Base-by-base conservation (phyloP, 2,329 filamentous ascomycete genomes). In the Raffaelea albimanens region DNA sequence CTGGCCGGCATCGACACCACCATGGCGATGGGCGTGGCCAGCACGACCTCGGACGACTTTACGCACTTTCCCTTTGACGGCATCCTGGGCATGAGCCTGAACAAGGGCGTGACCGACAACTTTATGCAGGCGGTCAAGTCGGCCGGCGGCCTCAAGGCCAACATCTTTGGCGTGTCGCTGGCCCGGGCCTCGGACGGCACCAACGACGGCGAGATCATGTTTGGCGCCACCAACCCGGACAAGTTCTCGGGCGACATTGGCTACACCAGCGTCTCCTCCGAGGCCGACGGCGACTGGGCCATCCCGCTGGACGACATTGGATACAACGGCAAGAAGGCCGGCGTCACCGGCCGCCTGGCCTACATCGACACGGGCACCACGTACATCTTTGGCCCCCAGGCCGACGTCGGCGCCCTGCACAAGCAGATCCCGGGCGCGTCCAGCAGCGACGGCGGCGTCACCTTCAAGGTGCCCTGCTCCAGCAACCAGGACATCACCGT, bases 361-460 rank as follows among this genome's bases (percentile, higher is more conserved):
- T 87, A 89, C 60, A 82, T 95, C 55, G 89, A 95, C 63, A 89
- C 86, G 0, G 88, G 88, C 44, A 93, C 88, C 0, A 86, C 83
- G 0, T 93, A 83, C 61, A 76, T 88, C 23, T 81, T 95, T 53
- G 78, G 86, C 5, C 85, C 87, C 1, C 64, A 72, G 1, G 67
- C 67, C 2, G 82, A 89, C 57, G 85, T 87, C 2, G 70, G 75
- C 40, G 70, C 73, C 10, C 59, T 95, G 7, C 87, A 94, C 64
- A 67, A 71, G 29, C 64, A 79, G 25, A 80, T 95, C 33, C 76
- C 82, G 0, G 80, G 76, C 13, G 78, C 80, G 2, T 63, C 65
- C 22, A 69, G 70, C 18, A 71, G 70, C 13, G 78, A 78, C 34
- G 78, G 76, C 23, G 49, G 45, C 14, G 69, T 78, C 45, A 81